A percentile compares a stretch with the other conserved stretches of the same genome.
These are phyloP conservation scores for Cunninghamia lanceolata DNA, from an alignment of 75 land plant genomes.

Conservation along the genomic window DNA sequence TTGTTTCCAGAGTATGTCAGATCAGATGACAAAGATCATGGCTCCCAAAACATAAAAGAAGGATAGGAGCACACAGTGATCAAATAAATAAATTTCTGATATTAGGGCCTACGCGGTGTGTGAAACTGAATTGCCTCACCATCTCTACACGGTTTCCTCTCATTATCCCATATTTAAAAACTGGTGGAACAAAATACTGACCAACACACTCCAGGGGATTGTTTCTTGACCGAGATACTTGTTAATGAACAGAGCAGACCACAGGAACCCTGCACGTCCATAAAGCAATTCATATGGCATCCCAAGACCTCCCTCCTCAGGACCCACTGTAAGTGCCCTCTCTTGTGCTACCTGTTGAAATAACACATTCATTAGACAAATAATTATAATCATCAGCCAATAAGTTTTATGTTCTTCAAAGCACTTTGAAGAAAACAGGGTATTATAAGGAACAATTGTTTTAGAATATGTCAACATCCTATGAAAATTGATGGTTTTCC, in stretches of 20 bases:
- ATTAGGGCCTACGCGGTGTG: background rate
- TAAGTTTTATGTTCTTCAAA: background rate
- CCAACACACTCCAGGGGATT: constrained; percentile 40
- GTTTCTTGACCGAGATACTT: constrained; percentile 57
- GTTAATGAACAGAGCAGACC: constrained; percentile 78
- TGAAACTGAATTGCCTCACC: background rate
- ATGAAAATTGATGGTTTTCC: background rate
- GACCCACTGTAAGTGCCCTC: constrained; percentile 59
- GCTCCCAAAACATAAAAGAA: background rate
- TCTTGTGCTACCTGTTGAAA: constrained; percentile 58
- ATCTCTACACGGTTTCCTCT: background rate
- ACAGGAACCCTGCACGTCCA: constrained; percentile 80
- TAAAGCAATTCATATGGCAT: constrained; percentile 84
- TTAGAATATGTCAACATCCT: background rate
- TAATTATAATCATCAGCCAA: background rate
- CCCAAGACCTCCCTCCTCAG: constrained; percentile 70
- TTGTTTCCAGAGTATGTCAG: background rate
- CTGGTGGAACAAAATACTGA: constrained; percentile 11
- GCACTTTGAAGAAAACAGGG: background rate
- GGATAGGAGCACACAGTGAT: background rate
- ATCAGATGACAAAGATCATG: background rate
- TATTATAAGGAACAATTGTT: background rate
- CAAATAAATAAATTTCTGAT: background rate
- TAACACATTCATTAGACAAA: background rate
- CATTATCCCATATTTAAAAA: background rate